Percentiles rank a stretch among this genome's conserved stretches.
These are phyloP conservation scores for Pseudocercospora ulei DNA, from an alignment of 2,329 filamentous ascomycete genomes.

Conservation along the genomic window DNA sequence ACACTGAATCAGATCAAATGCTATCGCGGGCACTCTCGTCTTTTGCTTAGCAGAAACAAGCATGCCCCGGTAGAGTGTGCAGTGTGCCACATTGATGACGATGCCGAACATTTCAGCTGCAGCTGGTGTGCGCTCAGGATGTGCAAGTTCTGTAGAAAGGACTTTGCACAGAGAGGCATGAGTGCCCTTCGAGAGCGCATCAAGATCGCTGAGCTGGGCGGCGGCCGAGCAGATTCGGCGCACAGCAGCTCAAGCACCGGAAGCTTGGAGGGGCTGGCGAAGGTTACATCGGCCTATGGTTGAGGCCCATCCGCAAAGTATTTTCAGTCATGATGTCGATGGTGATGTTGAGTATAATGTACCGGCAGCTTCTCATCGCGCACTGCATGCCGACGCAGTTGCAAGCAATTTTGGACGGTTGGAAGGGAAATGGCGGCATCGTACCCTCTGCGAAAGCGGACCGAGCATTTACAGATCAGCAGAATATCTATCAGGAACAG, in stretches of 20 bases:
- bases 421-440: not conserved
- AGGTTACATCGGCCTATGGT: constrained; percentile 4
- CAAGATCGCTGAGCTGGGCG: constrained; percentile 16
- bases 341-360: constrained; percentile 1
- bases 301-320: not conserved
- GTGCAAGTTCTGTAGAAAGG: constrained; percentile 27
- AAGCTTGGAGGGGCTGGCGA: constrained; percentile 10
- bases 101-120: constrained; percentile 29
- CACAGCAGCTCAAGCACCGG: constrained; percentile 11
- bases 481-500: too few relatives aligned
- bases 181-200: constrained; percentile 23
- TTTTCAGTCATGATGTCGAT: not conserved
- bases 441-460: constrained; percentile 3
- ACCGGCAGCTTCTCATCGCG: constrained; percentile 2
- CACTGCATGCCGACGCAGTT: not conserved
- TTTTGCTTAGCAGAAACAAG: constrained; percentile 29
- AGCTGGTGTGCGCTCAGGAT: constrained; percentile 31
- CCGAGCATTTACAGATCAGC: not conserved
- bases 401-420: constrained; percentile 3
- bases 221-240: constrained; percentile 8
- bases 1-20: constrained; percentile 29
- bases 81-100: constrained; percentile 32
- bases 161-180: constrained; percentile 23
- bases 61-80: constrained; percentile 32
- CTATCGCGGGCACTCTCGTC: constrained; percentile 26